Evolutionary conservation across 148 eudicot genomes (phyloP).

Genomic region (Beta vulgaris): DNA sequence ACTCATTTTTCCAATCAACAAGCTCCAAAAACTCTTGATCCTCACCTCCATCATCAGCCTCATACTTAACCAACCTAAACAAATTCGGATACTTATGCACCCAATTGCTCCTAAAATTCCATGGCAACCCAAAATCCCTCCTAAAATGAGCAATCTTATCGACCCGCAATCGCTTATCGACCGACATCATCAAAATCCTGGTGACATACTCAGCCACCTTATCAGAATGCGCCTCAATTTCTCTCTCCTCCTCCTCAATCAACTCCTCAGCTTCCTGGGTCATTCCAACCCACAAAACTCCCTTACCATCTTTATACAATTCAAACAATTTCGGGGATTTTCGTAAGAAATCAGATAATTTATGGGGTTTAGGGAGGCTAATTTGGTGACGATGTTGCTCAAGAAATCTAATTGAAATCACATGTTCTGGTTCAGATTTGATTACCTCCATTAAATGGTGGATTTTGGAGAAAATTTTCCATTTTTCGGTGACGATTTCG

Average conservation of each 20-base stretch:
- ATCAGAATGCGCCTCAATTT: conserved; percentile 43
- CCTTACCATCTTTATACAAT: conserved; percentile 63
- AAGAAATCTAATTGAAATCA: conserved; percentile 54
- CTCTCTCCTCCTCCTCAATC: conserved; percentile 63
- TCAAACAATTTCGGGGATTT: conserved; percentile 82
- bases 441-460: conserved; percentile 62
- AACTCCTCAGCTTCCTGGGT: conserved; percentile 69
- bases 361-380: conserved; percentile 82
- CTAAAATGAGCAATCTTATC: conserved; percentile 87
- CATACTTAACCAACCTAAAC: conserved; percentile 58
- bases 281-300: conserved; percentile 79
- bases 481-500: conserved; percentile 68
- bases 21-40: conserved; percentile 69
- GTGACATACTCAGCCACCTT: conserved; percentile 69
- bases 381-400: conserved; percentile 63
- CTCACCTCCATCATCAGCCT: conserved; percentile 39
- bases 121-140: conserved; percentile 80
- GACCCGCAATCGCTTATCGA: conserved; percentile 53
- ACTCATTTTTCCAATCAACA: conserved; percentile 66
- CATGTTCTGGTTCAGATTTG: conserved; percentile 62
- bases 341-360: conserved; percentile 62
- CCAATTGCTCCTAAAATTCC: conserved; percentile 81
- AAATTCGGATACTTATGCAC: conserved; percentile 53
- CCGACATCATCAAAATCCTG: conserved; percentile 84
- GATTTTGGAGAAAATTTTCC: conserved; percentile 73